These are phyloP conservation scores for Sclerotinia sclerotiorum DNA, from an alignment of 2,329 filamentous ascomycete genomes.

Conservation along the genomic window DNA sequence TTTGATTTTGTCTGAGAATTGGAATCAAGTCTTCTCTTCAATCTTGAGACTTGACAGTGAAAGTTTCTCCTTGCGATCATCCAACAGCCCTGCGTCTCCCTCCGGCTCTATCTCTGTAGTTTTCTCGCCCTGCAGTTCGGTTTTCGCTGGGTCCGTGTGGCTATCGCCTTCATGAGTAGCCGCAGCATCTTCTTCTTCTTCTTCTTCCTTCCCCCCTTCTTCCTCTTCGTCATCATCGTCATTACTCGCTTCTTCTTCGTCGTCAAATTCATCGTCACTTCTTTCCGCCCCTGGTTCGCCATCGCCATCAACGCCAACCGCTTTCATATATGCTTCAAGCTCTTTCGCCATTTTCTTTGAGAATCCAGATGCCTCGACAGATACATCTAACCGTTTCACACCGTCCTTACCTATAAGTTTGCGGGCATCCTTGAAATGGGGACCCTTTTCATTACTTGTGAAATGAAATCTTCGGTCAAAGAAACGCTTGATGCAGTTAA, in stretches of 20 bases:
- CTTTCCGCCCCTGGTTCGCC: constrained; percentile 38
- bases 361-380: constrained; percentile 90
- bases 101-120: neutral
- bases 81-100: neutral
- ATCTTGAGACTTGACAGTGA: constrained; percentile 34
- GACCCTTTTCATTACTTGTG: constrained; percentile 75
- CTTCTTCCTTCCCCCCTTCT: no score
- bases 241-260: constrained; percentile 40
- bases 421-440: constrained; percentile 80
- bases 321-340: constrained; percentile 84
- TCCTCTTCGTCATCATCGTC: constrained; percentile 42
- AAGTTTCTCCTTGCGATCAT: constrained; percentile 24
- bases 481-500: constrained; percentile 92
- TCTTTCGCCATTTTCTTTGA: constrained; percentile 97
- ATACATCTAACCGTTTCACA: constrained; percentile 73
- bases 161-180: neutral
- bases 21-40: constrained; percentile 37
- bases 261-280: constrained; percentile 44
- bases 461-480: constrained; percentile 90
- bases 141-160: neutral
- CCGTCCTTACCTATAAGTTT: constrained; percentile 68
- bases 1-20: neutral
- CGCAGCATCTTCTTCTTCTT: constrained; percentile 33
- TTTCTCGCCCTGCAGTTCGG: neutral
- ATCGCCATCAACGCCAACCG: constrained; percentile 56